Base-by-base conservation (phyloP, 2,329 filamentous ascomycete genomes). In the Alternaria burnsii region DNA sequence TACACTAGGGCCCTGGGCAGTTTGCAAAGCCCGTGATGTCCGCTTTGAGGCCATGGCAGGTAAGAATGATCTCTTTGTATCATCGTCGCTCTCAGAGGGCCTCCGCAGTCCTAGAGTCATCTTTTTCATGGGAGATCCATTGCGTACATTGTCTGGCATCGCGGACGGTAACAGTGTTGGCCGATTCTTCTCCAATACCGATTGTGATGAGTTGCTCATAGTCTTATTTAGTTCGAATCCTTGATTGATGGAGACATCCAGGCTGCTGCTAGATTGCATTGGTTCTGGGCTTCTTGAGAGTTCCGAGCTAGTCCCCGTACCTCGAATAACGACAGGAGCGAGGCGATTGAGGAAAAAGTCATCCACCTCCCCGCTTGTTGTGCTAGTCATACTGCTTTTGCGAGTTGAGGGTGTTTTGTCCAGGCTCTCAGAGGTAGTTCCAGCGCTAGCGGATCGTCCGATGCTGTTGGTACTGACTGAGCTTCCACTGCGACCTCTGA, bases 401-500 rank as follows among this genome's bases (percentile, higher is more conserved):
- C 81, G 75, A 22, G 73, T 80, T 8, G 76, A 74, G 6, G 76
- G 70, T 12, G 75, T 74, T 16, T 72, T 72, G 20, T 74, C 69
- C 22, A 76, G 58, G 55, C 75, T 77, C 28, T 78, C 76, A 20
- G 72, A 69, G 8, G 75, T 75, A 16, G 72, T 80, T 34, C 80
- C 82, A 26, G 80, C 77, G 66, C 82, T 84, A 8, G 80, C 76
- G 24, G 82, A 83, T 34, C 82, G 79, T 46, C 79, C 76, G 44
- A 82, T 81, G 26, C 80, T 83, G n/a, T 81, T 82, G 24, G 81
- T 68, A 61, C 82, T 86, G 8, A 83, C 80, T 20, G 83, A 80
- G 70, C 87, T 89, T 60, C 85, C 87, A 70, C 88, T 92, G 55
- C 90, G 86, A 30, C 89, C 86, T 59, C 88, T 86, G 5, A 84